A percentile compares a stretch with the other conserved stretches of the same genome.
phyloP scores from a whole-genome alignment of 352 stramenopile genomes.

The Thraustotheca clavata region DNA sequence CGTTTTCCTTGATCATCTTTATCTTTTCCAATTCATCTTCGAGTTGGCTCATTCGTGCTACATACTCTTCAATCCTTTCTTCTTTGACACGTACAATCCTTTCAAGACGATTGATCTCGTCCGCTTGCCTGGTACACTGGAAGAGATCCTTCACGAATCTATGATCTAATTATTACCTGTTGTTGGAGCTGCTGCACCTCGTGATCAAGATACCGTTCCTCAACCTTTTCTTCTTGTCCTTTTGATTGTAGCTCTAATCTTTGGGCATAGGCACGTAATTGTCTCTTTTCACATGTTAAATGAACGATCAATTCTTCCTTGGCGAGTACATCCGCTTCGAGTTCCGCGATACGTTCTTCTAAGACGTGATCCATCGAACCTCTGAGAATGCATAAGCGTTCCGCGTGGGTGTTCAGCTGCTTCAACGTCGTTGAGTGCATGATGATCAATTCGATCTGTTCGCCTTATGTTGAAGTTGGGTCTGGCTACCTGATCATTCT shows the following conservation, averaged over 20 bases:
- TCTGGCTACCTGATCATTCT: too few species aligned
- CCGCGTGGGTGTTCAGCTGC: too few species aligned
- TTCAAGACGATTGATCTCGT: slow-evolving; percentile 10
- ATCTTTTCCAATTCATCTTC: slow-evolving; percentile 6
- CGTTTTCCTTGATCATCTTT: background rate
- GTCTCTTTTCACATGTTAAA: slow-evolving; percentile 59
- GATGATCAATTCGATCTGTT: too few species aligned
- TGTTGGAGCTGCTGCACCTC: slow-evolving; percentile 33
- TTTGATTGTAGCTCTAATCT: slow-evolving; percentile 25
- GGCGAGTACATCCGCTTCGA: slow-evolving; percentile 50
- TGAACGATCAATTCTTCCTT: slow-evolving; percentile 69
- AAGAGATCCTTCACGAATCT: slow-evolving; percentile 24
- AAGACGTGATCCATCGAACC: slow-evolving; percentile 1
- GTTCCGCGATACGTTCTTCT: slow-evolving; percentile 39
- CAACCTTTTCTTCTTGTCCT: slow-evolving; percentile 8
- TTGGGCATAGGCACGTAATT: slow-evolving; percentile 45
- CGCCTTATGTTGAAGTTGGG: too few species aligned
- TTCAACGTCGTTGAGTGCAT: too few species aligned
- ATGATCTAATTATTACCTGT: slow-evolving; percentile 22
- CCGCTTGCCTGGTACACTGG: slow-evolving; percentile 1
- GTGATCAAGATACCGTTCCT: slow-evolving; percentile 24
- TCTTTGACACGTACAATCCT: slow-evolving; percentile 13
- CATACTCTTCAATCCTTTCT: background rate
- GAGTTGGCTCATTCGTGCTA: background rate
- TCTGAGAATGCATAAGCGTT: too few species aligned